These are phyloP conservation scores for Nannochloris sp. DNA, from an alignment of 139 green algal genomes.

Conservation along the genomic window DNA sequence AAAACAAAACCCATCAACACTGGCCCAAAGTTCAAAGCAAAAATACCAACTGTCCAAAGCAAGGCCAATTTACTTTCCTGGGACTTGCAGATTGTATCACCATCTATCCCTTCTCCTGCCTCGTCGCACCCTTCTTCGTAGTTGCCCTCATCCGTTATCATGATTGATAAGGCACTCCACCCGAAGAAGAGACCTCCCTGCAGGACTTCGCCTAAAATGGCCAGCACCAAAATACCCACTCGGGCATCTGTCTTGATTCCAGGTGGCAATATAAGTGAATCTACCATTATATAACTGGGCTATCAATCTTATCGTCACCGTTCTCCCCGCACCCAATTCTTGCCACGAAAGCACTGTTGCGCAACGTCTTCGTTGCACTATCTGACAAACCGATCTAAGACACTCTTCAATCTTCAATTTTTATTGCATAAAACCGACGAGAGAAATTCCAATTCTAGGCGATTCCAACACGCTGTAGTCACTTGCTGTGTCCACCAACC, in stretches of 20 bases:
- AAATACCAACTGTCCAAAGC: conserved; percentile 49
- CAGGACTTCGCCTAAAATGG: conserved; percentile 29
- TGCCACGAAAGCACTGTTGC: too few relatives aligned
- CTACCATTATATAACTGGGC: too few relatives aligned
- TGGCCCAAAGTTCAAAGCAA: conserved; percentile 51
- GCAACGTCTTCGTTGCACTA: too few relatives aligned
- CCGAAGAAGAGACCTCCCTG: conserved; percentile 53
- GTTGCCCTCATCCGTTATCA: conserved; percentile 32
- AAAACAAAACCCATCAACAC: conserved; percentile 45
- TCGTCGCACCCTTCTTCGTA: conserved; percentile 19
- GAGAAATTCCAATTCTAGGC: too few relatives aligned
- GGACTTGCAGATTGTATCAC: conserved; percentile 17
- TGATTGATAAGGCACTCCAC: conserved; percentile 42
- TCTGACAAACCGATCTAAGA: too few relatives aligned
- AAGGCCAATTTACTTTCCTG: conserved; percentile 44
- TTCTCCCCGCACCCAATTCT: too few relatives aligned
- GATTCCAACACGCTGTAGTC: too few relatives aligned
- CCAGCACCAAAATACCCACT: conserved; percentile 12
- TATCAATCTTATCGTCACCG: too few relatives aligned
- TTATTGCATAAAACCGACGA: too few relatives aligned
- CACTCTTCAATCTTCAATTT: too few relatives aligned
- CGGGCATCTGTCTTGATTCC: conserved; percentile 11
- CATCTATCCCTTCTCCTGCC: background rate
- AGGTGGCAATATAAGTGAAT: background rate
- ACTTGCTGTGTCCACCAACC: too few relatives aligned